Conservation (phyloP, 305 asterid genomes). For the Fraxinus albicans region DNA sequence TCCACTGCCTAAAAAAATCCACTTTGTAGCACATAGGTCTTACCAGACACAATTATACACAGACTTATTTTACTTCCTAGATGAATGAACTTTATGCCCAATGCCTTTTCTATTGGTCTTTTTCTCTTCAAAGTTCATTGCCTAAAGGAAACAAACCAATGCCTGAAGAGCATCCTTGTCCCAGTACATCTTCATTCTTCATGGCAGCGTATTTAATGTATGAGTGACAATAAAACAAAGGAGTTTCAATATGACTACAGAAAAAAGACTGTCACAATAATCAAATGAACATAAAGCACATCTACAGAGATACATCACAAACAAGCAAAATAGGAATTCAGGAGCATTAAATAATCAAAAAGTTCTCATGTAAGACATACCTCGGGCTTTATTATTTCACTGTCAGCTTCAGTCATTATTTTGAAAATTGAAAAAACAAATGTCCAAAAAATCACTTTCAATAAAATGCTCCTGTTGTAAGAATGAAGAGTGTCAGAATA, state of each 20-base stretch:
- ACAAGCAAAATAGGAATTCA: conserved; percentile 14
- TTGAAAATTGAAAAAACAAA: conserved; percentile 17
- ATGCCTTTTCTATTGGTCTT: not conserved
- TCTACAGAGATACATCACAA: not conserved
- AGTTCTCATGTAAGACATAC: conserved; percentile 24
- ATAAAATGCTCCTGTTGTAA: conserved; percentile 33
- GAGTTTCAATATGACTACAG: not conserved
- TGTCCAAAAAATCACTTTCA: conserved; percentile 18
- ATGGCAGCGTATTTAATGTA: not conserved
- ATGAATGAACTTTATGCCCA: not conserved
- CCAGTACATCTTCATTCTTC: not conserved
- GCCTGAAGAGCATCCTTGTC: not conserved
- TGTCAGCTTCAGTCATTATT: conserved; percentile 56
- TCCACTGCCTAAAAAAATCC: not conserved
- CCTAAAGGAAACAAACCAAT: not conserved
- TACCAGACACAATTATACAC: not conserved
- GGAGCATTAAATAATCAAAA: conserved; percentile 8
- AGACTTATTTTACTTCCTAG: not conserved
- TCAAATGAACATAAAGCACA: not conserved
- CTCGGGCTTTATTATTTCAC: conserved; percentile 59
- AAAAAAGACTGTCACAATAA: not conserved
- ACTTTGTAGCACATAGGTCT: not conserved
- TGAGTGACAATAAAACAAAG: not conserved
- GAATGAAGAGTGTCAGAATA: conserved; percentile 9
- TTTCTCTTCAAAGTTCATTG: not conserved